phyloP scores from a whole-genome alignment of 129 eudicot genomes.

The Deinandra increscens region DNA sequence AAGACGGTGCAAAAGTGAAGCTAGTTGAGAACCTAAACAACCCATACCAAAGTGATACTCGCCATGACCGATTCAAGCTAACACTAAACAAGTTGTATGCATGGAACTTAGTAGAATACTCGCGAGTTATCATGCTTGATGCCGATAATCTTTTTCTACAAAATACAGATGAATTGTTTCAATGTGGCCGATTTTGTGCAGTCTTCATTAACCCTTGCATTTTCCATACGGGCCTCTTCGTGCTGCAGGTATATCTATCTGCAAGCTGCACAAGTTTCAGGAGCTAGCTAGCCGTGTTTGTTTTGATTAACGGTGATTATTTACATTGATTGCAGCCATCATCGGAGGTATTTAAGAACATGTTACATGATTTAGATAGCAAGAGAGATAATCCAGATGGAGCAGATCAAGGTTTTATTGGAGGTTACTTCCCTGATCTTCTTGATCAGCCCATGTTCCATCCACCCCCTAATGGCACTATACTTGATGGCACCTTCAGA shows the following conservation, averaged over 20 bases:
- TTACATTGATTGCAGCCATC: conserved; percentile 63
- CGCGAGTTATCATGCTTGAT: conserved; percentile 92
- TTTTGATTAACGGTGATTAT: background rate
- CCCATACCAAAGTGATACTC: conserved; percentile 48
- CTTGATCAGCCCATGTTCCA: conserved; percentile 79
- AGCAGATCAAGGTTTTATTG: conserved; percentile 94
- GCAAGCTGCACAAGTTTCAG: background rate
- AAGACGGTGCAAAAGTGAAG: conserved; percentile 81
- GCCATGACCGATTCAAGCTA: conserved; percentile 56
- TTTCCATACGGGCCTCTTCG: conserved; percentile 93
- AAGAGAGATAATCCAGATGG: conserved; percentile 64
- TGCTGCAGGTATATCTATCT: conserved; percentile 52
- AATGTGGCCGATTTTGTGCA: conserved; percentile 93
- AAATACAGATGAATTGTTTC: conserved; percentile 84
- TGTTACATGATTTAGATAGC: conserved; percentile 56
- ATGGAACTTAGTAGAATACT: conserved; percentile 76
- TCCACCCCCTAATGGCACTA: conserved; percentile 63
- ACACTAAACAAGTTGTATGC: conserved; percentile 80
- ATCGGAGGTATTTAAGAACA: conserved; percentile 56
- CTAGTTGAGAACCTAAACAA: conserved; percentile 70
- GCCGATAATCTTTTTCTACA: conserved; percentile 84
- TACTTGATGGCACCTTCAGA: conserved; percentile 64
- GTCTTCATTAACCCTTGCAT: conserved; percentile 95
- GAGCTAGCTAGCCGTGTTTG: background rate
- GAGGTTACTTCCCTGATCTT: conserved; percentile 70